Percentiles rank a stretch among this genome's conserved stretches.
phyloP scores from a whole-genome alignment of 2,329 filamentous ascomycete genomes.

The Ceratocystis diversiconidia region DNA sequence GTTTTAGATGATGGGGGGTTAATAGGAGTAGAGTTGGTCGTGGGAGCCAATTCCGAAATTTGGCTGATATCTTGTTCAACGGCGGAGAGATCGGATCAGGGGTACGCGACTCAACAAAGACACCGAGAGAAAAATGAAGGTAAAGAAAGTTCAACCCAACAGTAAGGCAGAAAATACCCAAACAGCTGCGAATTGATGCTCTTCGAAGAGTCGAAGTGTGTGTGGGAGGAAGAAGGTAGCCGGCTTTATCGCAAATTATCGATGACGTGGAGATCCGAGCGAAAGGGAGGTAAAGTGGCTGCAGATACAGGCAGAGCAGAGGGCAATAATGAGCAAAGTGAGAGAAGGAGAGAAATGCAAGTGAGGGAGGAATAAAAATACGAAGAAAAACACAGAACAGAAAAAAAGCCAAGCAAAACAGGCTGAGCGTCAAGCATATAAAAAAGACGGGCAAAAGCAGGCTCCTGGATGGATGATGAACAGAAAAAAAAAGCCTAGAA shows the following conservation, averaged over 20 bases:
- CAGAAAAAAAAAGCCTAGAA: background rate
- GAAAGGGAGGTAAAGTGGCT: background rate
- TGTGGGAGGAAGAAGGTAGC: background rate
- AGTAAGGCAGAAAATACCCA: no score
- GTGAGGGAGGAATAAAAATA: constrained; percentile 17
- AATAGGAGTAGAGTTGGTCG: background rate
- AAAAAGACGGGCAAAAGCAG: constrained; percentile 12
- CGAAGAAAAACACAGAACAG: constrained; percentile 15
- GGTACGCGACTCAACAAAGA: background rate
- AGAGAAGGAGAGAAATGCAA: constrained; percentile 19
- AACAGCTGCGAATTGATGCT: background rate
- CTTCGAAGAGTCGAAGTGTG: background rate
- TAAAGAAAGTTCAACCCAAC: background rate
- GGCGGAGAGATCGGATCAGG: background rate
- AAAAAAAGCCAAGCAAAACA: constrained; percentile 11
- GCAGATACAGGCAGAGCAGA: background rate
- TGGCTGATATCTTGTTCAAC: background rate
- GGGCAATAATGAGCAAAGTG: constrained; percentile 17
- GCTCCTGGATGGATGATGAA: background rate
- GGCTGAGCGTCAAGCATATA: background rate
- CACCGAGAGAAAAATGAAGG: background rate
- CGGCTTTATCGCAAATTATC: constrained; percentile 8
- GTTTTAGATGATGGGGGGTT: constrained; percentile 10
- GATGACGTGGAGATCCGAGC: constrained; percentile 9
- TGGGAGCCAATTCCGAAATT: background rate